A percentile compares a stretch with the other conserved stretches of the same genome.
Evolutionary conservation across 805 yeast genomes (phyloP).

Genomic region (Lipomyces oligophaga): DNA sequence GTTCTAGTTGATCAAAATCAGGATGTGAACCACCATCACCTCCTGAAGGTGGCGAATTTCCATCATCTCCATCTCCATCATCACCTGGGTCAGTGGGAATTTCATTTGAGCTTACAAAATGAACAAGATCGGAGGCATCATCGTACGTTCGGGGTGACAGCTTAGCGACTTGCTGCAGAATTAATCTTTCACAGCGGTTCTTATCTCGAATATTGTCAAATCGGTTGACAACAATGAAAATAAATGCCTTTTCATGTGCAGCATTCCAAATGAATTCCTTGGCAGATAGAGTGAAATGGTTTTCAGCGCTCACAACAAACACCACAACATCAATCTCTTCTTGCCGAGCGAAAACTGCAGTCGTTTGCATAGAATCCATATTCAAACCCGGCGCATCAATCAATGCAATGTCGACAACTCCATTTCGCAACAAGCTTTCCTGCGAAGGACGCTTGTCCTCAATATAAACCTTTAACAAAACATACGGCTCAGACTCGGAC

Average conservation of each 20-base stretch:
- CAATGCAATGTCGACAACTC: constrained; percentile 83
- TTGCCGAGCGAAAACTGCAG: constrained; percentile 91
- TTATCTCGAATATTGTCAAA: constrained; percentile 84
- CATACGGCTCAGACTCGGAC: constrained; percentile 69
- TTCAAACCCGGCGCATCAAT: constrained; percentile 98
- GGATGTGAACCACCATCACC: constrained; percentile 11
- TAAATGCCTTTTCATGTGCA: constrained; percentile 83
- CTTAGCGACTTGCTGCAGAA: constrained; percentile 77
- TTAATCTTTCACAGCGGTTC: constrained; percentile 68
- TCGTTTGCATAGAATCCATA: constrained; percentile 87
- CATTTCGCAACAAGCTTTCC: constrained; percentile 75
- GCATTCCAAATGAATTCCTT: constrained; percentile 89
- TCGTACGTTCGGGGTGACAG: constrained; percentile 89
- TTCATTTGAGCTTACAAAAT: constrained; percentile 72
- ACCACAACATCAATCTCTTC: constrained; percentile 96
- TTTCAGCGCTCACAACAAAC: constrained; percentile 93
- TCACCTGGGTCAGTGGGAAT: constrained; percentile 41
- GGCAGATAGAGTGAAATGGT: constrained; percentile 90
- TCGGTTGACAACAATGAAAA: constrained; percentile 89
- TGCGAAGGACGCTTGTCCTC: constrained; percentile 65
- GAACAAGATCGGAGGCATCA: constrained; percentile 85
- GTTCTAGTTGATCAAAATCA: constrained; percentile 79
- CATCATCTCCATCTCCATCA: constrained; percentile 34
- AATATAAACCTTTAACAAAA: constrained; percentile 74
- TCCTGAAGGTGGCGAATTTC: constrained; percentile 32